phyloP scores from a whole-genome alignment of 805 yeast genomes.

The Sporopachydermia quercuum region DNA sequence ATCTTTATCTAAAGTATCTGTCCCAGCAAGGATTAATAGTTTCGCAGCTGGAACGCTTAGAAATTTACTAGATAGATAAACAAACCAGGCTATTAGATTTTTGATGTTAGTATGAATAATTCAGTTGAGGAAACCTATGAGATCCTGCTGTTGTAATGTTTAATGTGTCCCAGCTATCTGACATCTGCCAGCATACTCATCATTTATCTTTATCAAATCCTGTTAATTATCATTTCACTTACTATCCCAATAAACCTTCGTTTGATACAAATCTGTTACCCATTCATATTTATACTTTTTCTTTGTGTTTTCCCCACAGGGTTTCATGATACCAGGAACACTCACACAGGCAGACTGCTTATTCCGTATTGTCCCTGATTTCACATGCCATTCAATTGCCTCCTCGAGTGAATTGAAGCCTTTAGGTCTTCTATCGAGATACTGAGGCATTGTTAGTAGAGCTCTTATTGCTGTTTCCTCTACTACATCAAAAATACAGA shows the following conservation, averaged over 20 bases:
- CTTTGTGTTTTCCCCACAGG: slow-evolving; percentile 8
- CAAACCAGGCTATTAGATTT: slow-evolving; percentile 46
- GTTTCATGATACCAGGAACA: slow-evolving; percentile 52
- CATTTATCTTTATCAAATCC: too few species aligned
- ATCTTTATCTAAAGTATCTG: slow-evolving; percentile 73
- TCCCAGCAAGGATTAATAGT: slow-evolving; percentile 70
- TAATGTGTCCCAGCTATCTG: too few species aligned
- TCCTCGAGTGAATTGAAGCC: slow-evolving; percentile 33
- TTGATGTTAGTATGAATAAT: not conserved
- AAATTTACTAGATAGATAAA: slow-evolving; percentile 41
- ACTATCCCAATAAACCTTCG: slow-evolving; percentile 57
- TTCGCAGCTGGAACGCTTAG: slow-evolving; percentile 42
- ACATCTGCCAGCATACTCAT: too few species aligned
- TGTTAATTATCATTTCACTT: too few species aligned
- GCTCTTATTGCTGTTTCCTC: slow-evolving; percentile 82
- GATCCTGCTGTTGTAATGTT: too few species aligned
- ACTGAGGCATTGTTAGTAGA: slow-evolving; percentile 48
- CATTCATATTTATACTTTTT: slow-evolving; percentile 28
- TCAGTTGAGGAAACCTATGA: not conserved
- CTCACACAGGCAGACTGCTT: slow-evolving; percentile 52
- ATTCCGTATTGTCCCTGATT: slow-evolving; percentile 37
- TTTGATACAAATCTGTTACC: slow-evolving; percentile 46
- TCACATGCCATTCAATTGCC: slow-evolving; percentile 79
- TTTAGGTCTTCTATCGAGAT: slow-evolving; percentile 50
- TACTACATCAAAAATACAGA: slow-evolving; percentile 78